Conservation (phyloP, 2,329 filamentous ascomycete genomes). For the Phialocephala sp. region DNA sequence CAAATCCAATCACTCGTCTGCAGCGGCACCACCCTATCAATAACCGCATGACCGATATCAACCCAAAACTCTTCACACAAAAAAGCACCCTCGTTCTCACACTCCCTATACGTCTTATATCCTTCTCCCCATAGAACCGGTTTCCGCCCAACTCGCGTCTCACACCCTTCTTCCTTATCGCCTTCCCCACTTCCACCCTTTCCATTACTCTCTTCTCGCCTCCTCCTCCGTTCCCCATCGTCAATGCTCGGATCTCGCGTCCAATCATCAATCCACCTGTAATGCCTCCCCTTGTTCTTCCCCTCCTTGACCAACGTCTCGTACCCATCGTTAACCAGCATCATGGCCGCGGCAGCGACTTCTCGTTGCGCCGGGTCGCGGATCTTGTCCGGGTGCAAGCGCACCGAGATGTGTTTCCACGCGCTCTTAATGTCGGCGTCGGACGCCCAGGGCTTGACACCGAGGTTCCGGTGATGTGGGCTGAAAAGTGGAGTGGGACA, state of each 20-base stretch:
- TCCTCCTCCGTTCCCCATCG: background rate
- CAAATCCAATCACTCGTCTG: constrained; percentile 3
- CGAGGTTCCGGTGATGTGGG: constrained; percentile 14
- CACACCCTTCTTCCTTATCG: background rate
- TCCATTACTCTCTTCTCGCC: background rate
- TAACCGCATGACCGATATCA: background rate
- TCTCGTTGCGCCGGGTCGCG: background rate
- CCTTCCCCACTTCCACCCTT: no score
- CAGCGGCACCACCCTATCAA: constrained; percentile 35
- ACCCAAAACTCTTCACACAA: constrained; percentile 3
- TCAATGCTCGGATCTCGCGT: background rate
- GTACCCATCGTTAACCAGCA: background rate
- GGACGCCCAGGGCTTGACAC: background rate
- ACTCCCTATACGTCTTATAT: background rate
- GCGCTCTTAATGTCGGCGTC: background rate
- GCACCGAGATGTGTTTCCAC: background rate
- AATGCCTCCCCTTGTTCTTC: background rate
- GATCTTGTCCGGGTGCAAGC: constrained; percentile 6
- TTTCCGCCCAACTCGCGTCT: background rate
- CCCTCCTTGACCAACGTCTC: background rate
- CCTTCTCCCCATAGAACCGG: background rate
- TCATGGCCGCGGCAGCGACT: background rate
- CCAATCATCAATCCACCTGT: background rate
- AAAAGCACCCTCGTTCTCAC: background rate
- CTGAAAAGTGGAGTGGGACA: background rate